Base-by-base conservation (phyloP, 352 stramenopile species). In the Pythium sukuiense region DNA sequence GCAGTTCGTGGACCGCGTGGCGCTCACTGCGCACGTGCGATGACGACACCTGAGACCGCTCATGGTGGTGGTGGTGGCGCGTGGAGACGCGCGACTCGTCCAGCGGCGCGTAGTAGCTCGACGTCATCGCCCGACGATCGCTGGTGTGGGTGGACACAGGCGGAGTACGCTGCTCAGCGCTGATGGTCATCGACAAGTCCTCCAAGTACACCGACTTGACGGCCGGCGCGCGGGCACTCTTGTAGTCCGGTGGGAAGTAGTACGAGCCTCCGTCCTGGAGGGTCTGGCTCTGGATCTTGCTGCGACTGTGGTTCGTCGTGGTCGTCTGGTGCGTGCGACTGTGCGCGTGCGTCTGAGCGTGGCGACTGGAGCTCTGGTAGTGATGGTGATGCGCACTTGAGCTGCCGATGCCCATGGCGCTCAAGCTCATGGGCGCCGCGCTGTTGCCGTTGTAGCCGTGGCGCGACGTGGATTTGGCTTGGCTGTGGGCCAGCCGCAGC, bases 401-500 rank as follows among this genome's bases (percentile, higher is more conserved):
- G 27, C 18, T 57, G 64, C 33, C 20, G 55, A 20, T 43, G 61
- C 57, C n/a, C 29, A 48, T 59, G 49, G 29, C 55, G 48, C 45
- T 33, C 49, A 37, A 65, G 59, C 24, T 58, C 56, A 48, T 72
- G 49, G 64, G 53, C 20, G 13, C 58, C 49, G 45, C 63, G 53
- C 56, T 54, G 61, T 26, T 43, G 53, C 68, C 67, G 55, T 71
- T 58, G 58, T 73, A 75, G 45, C 68, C 57, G 56, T 65, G 68
- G 46, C 61, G 61, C 3, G 71, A 73, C 18, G 62, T 67, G 32
- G 61, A 41, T n/a, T 60, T 67, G 0, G 71, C 65, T 20, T 72
- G 60, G 6, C 76, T 71, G 32, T 72, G 77, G 11, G 74, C 79
- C 41, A 91, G 74, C 3, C 79, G 77, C 12, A 71, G 77, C 67